These are phyloP conservation scores for Cladosporium colombiae DNA, from an alignment of 2,329 filamentous ascomycete genomes.

Conservation along the genomic window DNA sequence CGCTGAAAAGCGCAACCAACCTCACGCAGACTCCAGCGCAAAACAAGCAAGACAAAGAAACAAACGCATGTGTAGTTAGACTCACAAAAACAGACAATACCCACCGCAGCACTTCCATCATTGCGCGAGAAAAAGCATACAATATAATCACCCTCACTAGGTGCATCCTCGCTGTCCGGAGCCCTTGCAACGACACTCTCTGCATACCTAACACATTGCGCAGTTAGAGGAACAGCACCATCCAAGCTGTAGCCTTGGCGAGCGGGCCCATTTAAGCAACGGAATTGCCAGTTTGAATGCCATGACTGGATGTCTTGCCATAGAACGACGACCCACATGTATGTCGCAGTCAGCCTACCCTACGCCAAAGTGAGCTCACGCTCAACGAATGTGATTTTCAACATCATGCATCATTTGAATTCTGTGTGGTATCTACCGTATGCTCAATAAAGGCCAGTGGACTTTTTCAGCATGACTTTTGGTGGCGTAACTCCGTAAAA, in stretches of 20 bases:
- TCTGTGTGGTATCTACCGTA: conserved; percentile 12
- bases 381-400: background rate
- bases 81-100: too few relatives aligned
- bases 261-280: background rate
- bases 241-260: background rate
- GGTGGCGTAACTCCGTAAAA: conserved; percentile 17
- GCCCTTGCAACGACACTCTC: background rate
- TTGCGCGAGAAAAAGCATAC: too few relatives aligned
- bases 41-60: too few relatives aligned
- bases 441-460: conserved; percentile 14
- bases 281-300: background rate
- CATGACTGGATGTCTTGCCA: background rate
- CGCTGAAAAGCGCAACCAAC: too few relatives aligned
- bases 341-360: too few relatives aligned
- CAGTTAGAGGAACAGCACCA: background rate
- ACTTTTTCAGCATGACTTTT: conserved; percentile 13
- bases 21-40: too few relatives aligned
- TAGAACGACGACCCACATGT: background rate
- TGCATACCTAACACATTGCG: background rate
- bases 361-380: background rate
- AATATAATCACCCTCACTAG: background rate
- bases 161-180: background rate
- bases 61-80: too few relatives aligned
- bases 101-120: too few relatives aligned
- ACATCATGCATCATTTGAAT: conserved; percentile 2